These are phyloP conservation scores for Prototheca wickerhamii DNA, from an alignment of 163 green algal genomes.

Conservation along the genomic window DNA sequence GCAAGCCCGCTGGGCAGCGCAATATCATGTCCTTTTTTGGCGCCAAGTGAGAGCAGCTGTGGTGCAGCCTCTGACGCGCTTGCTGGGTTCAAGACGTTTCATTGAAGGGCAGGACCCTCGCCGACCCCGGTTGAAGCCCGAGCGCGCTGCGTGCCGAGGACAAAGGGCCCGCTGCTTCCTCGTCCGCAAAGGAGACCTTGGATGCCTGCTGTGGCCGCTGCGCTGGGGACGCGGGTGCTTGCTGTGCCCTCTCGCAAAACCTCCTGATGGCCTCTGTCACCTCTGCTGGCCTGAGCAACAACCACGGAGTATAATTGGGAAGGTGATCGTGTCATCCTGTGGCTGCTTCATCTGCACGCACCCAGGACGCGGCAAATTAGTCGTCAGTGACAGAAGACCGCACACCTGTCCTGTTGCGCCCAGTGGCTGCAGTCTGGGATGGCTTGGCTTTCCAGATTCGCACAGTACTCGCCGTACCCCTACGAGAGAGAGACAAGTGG, in stretches of 20 bases:
- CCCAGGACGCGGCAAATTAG: background rate
- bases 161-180: too few relatives aligned
- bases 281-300: background rate
- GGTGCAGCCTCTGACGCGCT: too few relatives aligned
- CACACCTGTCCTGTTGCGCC: conserved; percentile 1
- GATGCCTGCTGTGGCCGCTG: too few relatives aligned
- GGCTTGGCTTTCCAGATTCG: background rate
- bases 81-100: background rate
- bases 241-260: too few relatives aligned
- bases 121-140: too few relatives aligned
- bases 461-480: background rate
- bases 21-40: conserved; percentile 8
- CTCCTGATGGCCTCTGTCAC: background rate
- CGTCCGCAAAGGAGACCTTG: too few relatives aligned
- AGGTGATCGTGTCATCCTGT: background rate
- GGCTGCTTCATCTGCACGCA: background rate
- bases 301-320: too few relatives aligned
- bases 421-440: conserved; percentile 1
- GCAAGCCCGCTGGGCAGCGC: background rate
- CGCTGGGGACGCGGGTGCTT: too few relatives aligned
- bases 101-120: too few relatives aligned
- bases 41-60: too few relatives aligned
- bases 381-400: too few relatives aligned
- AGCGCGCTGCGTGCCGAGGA: too few relatives aligned
- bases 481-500: background rate